Percentiles rank a stretch among this genome's conserved stretches.
Conservation (phyloP, 2,329 filamentous ascomycete genomes). For the Ascocoryne sarcoides region DNA sequence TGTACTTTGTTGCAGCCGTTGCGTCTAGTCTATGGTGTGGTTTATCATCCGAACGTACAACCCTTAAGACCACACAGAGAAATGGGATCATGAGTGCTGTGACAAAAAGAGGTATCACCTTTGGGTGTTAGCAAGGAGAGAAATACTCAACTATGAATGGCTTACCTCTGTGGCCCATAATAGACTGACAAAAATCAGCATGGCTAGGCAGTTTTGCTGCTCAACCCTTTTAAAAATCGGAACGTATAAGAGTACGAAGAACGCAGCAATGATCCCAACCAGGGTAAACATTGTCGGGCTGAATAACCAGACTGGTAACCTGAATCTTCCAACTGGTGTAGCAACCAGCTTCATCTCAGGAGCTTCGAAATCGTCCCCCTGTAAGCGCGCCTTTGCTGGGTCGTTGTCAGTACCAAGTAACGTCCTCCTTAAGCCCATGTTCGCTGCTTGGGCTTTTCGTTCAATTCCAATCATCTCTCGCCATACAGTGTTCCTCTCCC, state of each 20-base stretch:
- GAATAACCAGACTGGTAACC: constrained; percentile 72
- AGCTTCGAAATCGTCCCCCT: constrained; percentile 71
- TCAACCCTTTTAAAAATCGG: constrained; percentile 81
- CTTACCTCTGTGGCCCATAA: constrained; percentile 91
- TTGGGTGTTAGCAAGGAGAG: constrained; percentile 11
- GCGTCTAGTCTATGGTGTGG: constrained; percentile 65
- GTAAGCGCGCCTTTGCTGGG: constrained; percentile 58
- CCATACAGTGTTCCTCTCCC: constrained; percentile 99
- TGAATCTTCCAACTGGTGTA: constrained; percentile 73
- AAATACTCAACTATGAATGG: constrained; percentile 15
- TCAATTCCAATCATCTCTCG: constrained; percentile 98
- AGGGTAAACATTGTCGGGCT: constrained; percentile 75
- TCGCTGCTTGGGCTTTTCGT: constrained; percentile 86
- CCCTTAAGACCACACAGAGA: constrained; percentile 75
- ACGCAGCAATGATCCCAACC: constrained; percentile 60
- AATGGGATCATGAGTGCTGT: constrained; percentile 92
- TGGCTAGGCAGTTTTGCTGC: constrained; percentile 91
- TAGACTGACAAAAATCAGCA: constrained; percentile 87
- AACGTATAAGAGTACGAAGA: constrained; percentile 62
- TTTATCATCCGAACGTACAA: constrained; percentile 67
- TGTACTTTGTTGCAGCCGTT: constrained; percentile 70
- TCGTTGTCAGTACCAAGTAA: constrained; percentile 69
- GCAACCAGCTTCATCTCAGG: constrained; percentile 56
- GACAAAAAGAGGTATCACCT: constrained; percentile 94
- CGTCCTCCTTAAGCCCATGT: constrained; percentile 69